These are phyloP conservation scores for Sclerotinia minor DNA, from an alignment of 2,329 filamentous ascomycete genomes.

Conservation along the genomic window DNA sequence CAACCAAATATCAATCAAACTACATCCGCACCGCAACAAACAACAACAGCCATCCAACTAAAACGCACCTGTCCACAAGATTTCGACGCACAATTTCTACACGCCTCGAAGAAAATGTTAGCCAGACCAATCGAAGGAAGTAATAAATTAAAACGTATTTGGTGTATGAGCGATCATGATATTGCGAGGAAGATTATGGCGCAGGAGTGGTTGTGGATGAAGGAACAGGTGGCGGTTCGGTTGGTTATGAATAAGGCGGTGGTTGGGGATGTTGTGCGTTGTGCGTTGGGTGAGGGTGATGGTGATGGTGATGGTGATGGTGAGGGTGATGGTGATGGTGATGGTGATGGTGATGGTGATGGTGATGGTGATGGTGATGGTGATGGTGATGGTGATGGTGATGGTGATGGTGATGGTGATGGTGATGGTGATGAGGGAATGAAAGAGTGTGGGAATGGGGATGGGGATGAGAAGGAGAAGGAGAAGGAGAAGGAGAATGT, in stretches of 20 bases:
- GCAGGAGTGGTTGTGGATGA: too few species aligned
- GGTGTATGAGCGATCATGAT: too few species aligned
- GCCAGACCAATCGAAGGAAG: not conserved
- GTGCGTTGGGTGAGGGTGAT: too few species aligned
- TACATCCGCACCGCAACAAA: not conserved
- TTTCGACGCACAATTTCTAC: not conserved
- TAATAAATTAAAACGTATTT: not conserved
- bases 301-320: too few species aligned
- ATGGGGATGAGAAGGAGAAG: not conserved
- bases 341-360: too few species aligned
- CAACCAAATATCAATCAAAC: not conserved
- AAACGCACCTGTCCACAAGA: not conserved
- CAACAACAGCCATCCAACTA: not conserved
- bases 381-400: too few species aligned
- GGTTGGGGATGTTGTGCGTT: too few species aligned
- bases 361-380: too few species aligned
- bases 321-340: too few species aligned
- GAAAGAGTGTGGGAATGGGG: too few species aligned
- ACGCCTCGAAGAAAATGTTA: not conserved
- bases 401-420: too few species aligned
- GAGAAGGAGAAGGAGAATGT: too few species aligned
- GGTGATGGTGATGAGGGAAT: not conserved
- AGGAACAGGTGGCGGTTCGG: not conserved
- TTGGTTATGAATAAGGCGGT: not conserved
- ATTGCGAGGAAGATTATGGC: not conserved